Evolutionary conservation across 495 filamentous ascomycete genomes (phyloP), one percentile per base, ranked within the genome.

Genomic region (Baudoinia panamericana): DNA sequence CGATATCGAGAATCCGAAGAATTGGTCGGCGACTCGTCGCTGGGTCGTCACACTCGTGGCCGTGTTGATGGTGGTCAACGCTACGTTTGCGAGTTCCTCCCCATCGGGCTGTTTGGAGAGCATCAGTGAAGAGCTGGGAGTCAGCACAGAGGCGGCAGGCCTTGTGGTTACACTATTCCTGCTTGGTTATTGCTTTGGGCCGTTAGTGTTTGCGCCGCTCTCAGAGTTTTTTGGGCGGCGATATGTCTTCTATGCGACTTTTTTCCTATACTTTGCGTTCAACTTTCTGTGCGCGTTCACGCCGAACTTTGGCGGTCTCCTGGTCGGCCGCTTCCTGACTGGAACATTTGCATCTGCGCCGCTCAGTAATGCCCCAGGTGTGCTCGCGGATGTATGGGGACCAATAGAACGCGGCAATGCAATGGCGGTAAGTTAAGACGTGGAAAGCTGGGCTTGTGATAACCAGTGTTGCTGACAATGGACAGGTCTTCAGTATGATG

Each of bases 321-420:
- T 73, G 2, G 64, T 67, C 5, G 66, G 68, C 21, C 54, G 70
- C 9, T 72, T 73, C 43, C 41, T 73, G 12, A 57, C 64, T 0
- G 70, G 71, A 19, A 67, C 65, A 5, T 69, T 69, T 32, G 69
- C 66, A 8, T 62, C 59, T 23, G 68, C 69, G 1, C 61, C 69
- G 3, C 53, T 73, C 17, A 65, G 57, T 23, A 69, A 70, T 37
- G 49, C 57, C 13, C 66, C 66, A 0, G 71, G 68, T 3, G 56
- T 68, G 4, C 46, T 73, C 11, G 69, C 67, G n/a, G 71, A 75
- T 54, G 37, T 75, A 19, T 73, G 68, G 69, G 61, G 61, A 30
- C 64, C 69, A 0, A 45, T 68, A 0, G 55, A 68, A 46, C 66
- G 71, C 3, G 66, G 66, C 13, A 67, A 68, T 44, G 64, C 67